Percentiles rank a stretch among this genome's conserved stretches.
These are phyloP conservation scores for Bretschneidera sinensis DNA, from an alignment of 345 rosid species.

Conservation along the genomic window DNA sequence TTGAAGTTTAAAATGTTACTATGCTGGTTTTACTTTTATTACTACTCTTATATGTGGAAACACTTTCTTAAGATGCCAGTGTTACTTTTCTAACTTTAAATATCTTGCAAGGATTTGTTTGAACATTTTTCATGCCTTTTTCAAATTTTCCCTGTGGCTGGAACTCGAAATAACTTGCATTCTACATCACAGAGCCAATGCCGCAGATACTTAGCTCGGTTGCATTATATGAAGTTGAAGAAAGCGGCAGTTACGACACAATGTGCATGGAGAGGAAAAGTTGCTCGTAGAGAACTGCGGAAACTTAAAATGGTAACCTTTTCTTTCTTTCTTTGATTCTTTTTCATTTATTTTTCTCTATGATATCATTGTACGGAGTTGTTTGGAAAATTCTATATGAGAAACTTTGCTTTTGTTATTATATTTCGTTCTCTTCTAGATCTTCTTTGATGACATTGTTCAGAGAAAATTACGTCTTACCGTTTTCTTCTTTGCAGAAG, in stretches of 20 bases:
- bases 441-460: neutral
- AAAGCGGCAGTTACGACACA: conserved; percentile 82
- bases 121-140: neutral
- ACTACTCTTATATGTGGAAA: neutral
- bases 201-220: conserved; percentile 63
- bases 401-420: neutral
- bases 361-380: neutral
- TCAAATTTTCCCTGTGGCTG: conserved; percentile 11
- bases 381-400: neutral
- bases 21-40: neutral
- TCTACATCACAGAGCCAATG: conserved; percentile 55
- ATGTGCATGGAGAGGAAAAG: conserved; percentile 94
- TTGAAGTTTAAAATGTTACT: neutral
- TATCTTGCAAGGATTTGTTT: conserved; percentile 6
- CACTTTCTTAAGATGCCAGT: too few species aligned
- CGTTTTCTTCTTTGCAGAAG: neutral
- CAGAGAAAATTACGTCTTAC: too few species aligned
- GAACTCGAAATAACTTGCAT: conserved; percentile 15
- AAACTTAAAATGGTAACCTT: conserved; percentile 84
- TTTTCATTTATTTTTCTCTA: neutral
- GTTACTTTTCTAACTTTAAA: neutral
- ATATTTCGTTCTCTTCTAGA: neutral
- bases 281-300: conserved; percentile 84
- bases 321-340: conserved; percentile 16
- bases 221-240: conserved; percentile 54